A percentile compares a stretch with the other conserved stretches of the same genome.
Evolutionary conservation across 768 basidiomycete genomes (phyloP).

Genomic region (Lentinula lateritia): DNA sequence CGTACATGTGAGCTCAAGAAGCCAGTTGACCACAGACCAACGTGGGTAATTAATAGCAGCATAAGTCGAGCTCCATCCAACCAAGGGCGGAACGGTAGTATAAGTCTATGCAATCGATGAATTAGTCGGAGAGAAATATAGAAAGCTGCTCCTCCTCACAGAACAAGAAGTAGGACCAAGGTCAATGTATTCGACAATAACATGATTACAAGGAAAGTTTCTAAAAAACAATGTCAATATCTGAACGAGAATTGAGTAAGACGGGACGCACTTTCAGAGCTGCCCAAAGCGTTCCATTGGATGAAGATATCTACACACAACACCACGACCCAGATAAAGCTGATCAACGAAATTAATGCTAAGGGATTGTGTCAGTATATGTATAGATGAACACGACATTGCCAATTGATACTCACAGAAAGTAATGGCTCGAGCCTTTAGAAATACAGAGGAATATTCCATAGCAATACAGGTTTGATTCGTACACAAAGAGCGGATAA

Average conservation of each 20-base stretch:
- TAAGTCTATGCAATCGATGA: slow-evolving; percentile 25
- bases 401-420: slow-evolving; percentile 4
- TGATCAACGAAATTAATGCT: slow-evolving; percentile 39
- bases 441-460: slow-evolving; percentile 12
- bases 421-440: slow-evolving; percentile 7
- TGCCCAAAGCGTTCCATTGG: slow-evolving; percentile 40
- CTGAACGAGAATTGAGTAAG: neutral
- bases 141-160: slow-evolving; percentile 28
- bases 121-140: neutral
- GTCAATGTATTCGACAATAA: slow-evolving; percentile 35
- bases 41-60: slow-evolving; percentile 38
- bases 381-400: neutral
- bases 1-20: neutral
- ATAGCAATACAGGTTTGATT: slow-evolving; percentile 1
- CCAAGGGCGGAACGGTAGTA: slow-evolving; percentile 45
- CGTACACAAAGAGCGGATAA: neutral
- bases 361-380: neutral
- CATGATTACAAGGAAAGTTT: slow-evolving; percentile 40
- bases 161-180: slow-evolving; percentile 31
- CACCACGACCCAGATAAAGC: slow-evolving; percentile 44
- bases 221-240: slow-evolving; percentile 19
- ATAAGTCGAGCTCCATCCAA: slow-evolving; percentile 46
- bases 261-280: slow-evolving; percentile 36
- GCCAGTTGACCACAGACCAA: slow-evolving; percentile 28
- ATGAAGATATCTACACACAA: slow-evolving; percentile 40